Evolutionary conservation across 2,329 filamentous ascomycete genomes (phyloP), one percentile per base, ranked within the genome.

Genomic region (Colletotrichum sp.): DNA sequence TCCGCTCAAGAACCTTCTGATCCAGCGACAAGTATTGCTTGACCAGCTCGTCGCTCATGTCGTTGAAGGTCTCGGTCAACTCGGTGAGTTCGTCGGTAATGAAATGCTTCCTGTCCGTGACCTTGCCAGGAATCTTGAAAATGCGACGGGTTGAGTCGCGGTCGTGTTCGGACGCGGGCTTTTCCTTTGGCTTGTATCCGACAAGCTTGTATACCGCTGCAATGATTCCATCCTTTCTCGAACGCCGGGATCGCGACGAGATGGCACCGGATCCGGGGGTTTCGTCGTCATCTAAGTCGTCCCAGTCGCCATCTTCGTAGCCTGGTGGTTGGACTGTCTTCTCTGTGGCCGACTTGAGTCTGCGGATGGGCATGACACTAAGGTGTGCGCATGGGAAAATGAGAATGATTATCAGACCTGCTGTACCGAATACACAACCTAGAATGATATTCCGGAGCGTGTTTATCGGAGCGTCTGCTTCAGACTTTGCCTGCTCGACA

Each of bases 11-110:
- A 1, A 98, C 96, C 79, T 96, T 93, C 72, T 96, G 93, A 82
- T 98, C 96, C 1, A 98, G 87, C 13, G 92, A 93, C 34, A 93
- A 92, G 81, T 98, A 98, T 81, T 98, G 96, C 85, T 95, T 94
- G 80, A 95, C 90, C 60, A 98, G 86, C 84, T 98, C 96, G 77
- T 98, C 95, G 1, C 94, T 95, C 96, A 98, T 98, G 80, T 96
- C 94, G 81, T 98, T 98, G 86, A 98, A 98, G 0, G 95, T 98
- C 52, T 87, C 88, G 0, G 94, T 97, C 16, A 98, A 88, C 82
- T 98, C 96, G 0, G 95, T 98, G 34, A 94, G 84, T 81, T 98
- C 96, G 82, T 98, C 96, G 2, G 94, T 94, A 68, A 98, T 88
- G 48, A 93, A 88, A 80, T 96, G 94, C 77, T 92, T 94, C 26